phyloP scores from a whole-genome alignment of 73 alveolate species.

The Breviolum minutum region DNA sequence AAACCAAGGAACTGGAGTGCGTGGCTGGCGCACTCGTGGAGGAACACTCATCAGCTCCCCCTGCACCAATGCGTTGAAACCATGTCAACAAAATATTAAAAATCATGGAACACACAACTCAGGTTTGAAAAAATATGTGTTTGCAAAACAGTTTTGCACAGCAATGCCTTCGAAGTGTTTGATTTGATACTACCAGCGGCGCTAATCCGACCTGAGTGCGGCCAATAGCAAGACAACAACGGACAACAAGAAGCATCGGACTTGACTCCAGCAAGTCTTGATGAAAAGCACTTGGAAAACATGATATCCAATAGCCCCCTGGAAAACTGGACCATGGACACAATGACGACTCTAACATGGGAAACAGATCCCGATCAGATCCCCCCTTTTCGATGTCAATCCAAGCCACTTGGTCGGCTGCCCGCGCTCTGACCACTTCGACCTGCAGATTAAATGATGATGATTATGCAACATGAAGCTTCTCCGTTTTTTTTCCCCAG shows the following conservation, averaged over 20 bases:
- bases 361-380: background rate
- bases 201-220: slow-evolving; percentile 47
- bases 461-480: background rate
- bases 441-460: background rate
- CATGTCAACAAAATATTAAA: background rate
- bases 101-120: background rate
- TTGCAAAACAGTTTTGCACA: background rate
- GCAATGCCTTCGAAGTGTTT: slow-evolving; percentile 14
- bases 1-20: slow-evolving; percentile 27
- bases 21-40: slow-evolving; percentile 54
- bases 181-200: slow-evolving; percentile 51
- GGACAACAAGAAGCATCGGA: no score
- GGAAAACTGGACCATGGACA: no score
- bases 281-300: no score
- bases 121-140: no score
- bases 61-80: background rate
- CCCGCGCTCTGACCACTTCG: slow-evolving; percentile 90
- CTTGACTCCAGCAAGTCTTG: no score
- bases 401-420: slow-evolving; percentile 73
- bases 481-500: background rate
- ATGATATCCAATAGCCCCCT: no score
- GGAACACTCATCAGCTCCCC: slow-evolving; percentile 85
- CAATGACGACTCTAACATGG: no score
- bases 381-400: background rate
- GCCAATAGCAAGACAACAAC: no score